Evolutionary conservation across 1,139 yeast species (phyloP), one percentile per base, ranked within the genome.

Genomic region (Scheffersomyces parashehatae): DNA sequence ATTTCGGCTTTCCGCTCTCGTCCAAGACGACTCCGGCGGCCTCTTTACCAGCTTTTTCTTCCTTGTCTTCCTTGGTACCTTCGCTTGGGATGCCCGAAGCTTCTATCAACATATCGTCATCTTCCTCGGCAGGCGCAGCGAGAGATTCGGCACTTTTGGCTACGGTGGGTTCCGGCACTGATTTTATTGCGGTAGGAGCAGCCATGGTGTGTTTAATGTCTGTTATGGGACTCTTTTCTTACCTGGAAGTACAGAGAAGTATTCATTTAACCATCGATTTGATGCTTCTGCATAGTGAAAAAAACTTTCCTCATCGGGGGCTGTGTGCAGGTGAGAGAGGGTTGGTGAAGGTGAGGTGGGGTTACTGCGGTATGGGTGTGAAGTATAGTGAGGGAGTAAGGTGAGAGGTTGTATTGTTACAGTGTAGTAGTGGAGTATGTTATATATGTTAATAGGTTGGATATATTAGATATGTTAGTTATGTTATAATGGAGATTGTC

Each of bases 1-100:
- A 93, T 58, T 85, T 82, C 38, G 98, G 98, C 58, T 88, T 87
- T 37, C 98, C 99, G 48, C 82, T 81, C 51, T 87, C 91, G 67
- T 91, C 98, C 36, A 93, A 67, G 11, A 83, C 85, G 24, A 85
- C 75, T n/a, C 82, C 81, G 33, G 71, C 68, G 36, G 75, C 53
- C 40, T 72, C 80, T 32, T 49, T 42, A 9, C 53, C 45, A 14
- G 45, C 44, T 12, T 56, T 47, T 48, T 34, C 57, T 46, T 43
- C 52, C 44, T 41, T 47, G 39, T 42, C 56, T 43, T 47, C 54
- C 14, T 38, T 32, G 8, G 53, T 52, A 5, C 46, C 52, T 20
- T 20, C 26, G 26, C 8, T 20, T 31, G 76, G 76, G 3, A 75
- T 64, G 29, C 72, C 64, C 39, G 70, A 65, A 15, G 83, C 77